Percentiles rank a stretch among this genome's conserved stretches.
These are phyloP conservation scores for Cercospora janseana DNA, from an alignment of 2,329 filamentous ascomycete genomes.

Conservation along the genomic window DNA sequence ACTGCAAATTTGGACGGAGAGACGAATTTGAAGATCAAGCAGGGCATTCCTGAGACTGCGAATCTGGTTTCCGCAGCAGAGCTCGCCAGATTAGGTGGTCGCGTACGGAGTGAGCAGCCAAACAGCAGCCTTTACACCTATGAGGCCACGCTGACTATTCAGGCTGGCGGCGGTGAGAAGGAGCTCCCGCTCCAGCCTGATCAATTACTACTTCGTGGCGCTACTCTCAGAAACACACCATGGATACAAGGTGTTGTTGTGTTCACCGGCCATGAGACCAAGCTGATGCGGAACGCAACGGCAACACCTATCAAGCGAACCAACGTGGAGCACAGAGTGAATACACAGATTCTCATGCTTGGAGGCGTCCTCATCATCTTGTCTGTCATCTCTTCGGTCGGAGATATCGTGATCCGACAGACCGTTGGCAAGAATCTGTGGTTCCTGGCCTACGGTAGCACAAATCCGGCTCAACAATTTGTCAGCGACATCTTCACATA, in stretches of 20 bases:
- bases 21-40: slow-evolving; percentile 98
- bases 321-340: slow-evolving; percentile 90
- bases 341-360: slow-evolving; percentile 86
- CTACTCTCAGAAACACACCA: slow-evolving; percentile 90
- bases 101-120: slow-evolving; percentile 89
- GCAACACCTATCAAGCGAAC: slow-evolving; percentile 97
- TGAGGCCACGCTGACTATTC: slow-evolving; percentile 90
- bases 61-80: slow-evolving; percentile 83
- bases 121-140: slow-evolving; percentile 99
- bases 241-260: slow-evolving; percentile 97
- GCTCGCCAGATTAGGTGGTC: slow-evolving; percentile 79
- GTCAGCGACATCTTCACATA: slow-evolving; percentile 95
- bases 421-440: slow-evolving; percentile 61
- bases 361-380: slow-evolving; percentile 79
- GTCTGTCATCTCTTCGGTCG: slow-evolving; percentile 85
- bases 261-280: slow-evolving; percentile 96
- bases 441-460: slow-evolving; percentile 68
- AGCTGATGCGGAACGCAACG: slow-evolving; percentile 97
- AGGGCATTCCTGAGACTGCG: slow-evolving; percentile 89
- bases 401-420: slow-evolving; percentile 77
- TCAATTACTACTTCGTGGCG: slow-evolving; percentile 87
- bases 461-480: slow-evolving; percentile 73
- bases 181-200: slow-evolving; percentile 87
- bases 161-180: slow-evolving; percentile 86
- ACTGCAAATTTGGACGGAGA: slow-evolving; percentile 97